Conservation (phyloP, 345 rosid genomes). For the Eucalyptus cloeziana region DNA sequence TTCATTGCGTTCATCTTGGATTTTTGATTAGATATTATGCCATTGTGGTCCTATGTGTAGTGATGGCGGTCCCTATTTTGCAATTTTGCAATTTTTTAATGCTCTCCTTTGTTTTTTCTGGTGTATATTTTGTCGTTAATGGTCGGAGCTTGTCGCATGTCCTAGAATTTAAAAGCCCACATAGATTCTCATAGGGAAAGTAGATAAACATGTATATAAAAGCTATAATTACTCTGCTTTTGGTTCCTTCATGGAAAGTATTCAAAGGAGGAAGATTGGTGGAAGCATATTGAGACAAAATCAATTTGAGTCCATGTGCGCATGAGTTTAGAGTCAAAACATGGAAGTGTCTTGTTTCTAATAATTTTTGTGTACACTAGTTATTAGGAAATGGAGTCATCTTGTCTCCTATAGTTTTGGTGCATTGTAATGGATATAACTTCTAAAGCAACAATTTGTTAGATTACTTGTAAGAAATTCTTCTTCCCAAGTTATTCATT, state of each 20-base stretch:
- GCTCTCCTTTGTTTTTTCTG: too few species aligned
- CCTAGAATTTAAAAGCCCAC: background rate
- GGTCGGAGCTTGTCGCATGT: too few species aligned
- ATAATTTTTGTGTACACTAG: background rate
- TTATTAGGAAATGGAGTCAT: background rate
- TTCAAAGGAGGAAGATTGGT: background rate
- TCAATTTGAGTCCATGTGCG: constrained; percentile 43
- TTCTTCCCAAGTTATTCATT: background rate
- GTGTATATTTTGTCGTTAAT: too few species aligned
- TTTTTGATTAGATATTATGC: too few species aligned
- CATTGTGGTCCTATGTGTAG: too few species aligned
- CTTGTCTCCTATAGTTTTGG: background rate
- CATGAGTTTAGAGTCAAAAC: constrained; percentile 1
- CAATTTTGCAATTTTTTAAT: too few species aligned
- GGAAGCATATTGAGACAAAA: constrained; percentile 41
- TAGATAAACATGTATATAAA: constrained; percentile 11
- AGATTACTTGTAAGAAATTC: constrained; percentile 1
- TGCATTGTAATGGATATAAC: background rate
- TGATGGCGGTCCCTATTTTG: too few species aligned
- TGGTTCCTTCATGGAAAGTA: background rate
- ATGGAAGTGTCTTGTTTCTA: constrained; percentile 28
- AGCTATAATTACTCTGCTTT: background rate
- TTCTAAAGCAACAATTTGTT: constrained; percentile 4
- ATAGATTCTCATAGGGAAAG: constrained; percentile 19
- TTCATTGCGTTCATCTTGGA: too few species aligned